Evolutionary conservation across 2,329 filamentous ascomycete species (phyloP), one percentile per base, ranked within the genome.

Genomic region (Amphichorda felina): DNA sequence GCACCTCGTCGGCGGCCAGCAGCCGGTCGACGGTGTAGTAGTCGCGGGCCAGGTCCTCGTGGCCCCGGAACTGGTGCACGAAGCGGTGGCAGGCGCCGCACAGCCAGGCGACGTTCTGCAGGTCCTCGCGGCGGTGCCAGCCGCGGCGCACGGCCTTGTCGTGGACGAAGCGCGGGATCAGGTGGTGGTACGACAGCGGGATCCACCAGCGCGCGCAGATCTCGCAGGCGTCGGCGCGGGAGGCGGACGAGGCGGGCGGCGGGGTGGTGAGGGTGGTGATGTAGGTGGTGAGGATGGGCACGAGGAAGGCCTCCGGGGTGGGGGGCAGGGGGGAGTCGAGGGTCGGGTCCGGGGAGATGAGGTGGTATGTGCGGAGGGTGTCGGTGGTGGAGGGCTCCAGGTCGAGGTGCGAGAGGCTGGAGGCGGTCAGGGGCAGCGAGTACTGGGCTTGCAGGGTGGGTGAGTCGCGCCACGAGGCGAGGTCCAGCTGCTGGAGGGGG

Each of bases 91-190:
- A 94, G 3, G 84, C 81, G 34, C 84, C 68, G 56, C 86, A 93
- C 44, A 94, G 57, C 85, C 85, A 93, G 10, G 86, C 85, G 15
- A 91, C 86, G 50, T 77, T 86, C 48, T 83, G 75, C 54, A 93
- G 54, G 57, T 77, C 72, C 54, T 83, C 82, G 42, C 76, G 73
- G 4, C 70, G 69, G 60, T 88, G 82, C 85, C 85, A 93, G 1
- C 80, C 81, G 29, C 83, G 66, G 63, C 82, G 85, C 27, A 85
- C 53, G 4, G 73, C 83, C 51, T 86, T 85, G 7, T 71, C 76
- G 55, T 93, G 85, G 40, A 85, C 77, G 30, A 72, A 70, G 28
- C 75, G 71, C n/a, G 86, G 86, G 36, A 94, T 87, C 30, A 94
- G 62, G 59, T 93, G 86, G 51, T 94, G 86, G 52, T 91, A 93